Conservation (phyloP, 306 rosid species). For the Dalbergia cultrata region DNA sequence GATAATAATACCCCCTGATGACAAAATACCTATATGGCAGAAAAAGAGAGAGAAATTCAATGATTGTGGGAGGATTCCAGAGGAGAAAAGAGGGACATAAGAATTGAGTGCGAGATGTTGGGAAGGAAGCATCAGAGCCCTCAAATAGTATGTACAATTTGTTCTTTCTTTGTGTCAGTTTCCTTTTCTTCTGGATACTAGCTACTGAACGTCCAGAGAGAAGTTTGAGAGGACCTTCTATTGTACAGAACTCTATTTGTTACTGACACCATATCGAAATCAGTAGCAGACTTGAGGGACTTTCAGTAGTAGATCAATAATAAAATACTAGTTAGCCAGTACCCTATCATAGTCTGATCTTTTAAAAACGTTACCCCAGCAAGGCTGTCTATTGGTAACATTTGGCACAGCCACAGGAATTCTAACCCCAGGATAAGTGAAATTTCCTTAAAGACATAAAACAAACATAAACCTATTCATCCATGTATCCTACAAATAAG, state of each 20-base stretch:
- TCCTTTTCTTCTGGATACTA: neutral
- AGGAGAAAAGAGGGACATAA: neutral
- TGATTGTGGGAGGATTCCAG: neutral
- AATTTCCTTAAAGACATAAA: no score
- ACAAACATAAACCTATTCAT: no score
- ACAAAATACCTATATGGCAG: neutral
- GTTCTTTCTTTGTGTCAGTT: neutral
- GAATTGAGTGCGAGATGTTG: neutral
- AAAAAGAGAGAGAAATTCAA: neutral
- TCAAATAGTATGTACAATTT: neutral
- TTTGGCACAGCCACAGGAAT: neutral
- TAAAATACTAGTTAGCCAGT: neutral
- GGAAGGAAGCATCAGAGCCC: slow-evolving; percentile 15
- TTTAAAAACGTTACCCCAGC: slow-evolving; percentile 1
- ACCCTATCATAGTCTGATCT: neutral
- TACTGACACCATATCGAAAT: neutral
- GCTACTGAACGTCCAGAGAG: neutral
- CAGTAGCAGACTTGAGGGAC: neutral
- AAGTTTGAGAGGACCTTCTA: neutral
- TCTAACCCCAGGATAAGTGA: neutral
- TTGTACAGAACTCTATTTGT: neutral
- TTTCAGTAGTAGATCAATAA: slow-evolving; percentile 4
- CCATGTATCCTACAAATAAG: neutral
- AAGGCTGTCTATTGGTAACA: neutral
- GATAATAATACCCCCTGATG: neutral